Conservation (phyloP, 257 asterid species). For the Solanum appendiculatum region DNA sequence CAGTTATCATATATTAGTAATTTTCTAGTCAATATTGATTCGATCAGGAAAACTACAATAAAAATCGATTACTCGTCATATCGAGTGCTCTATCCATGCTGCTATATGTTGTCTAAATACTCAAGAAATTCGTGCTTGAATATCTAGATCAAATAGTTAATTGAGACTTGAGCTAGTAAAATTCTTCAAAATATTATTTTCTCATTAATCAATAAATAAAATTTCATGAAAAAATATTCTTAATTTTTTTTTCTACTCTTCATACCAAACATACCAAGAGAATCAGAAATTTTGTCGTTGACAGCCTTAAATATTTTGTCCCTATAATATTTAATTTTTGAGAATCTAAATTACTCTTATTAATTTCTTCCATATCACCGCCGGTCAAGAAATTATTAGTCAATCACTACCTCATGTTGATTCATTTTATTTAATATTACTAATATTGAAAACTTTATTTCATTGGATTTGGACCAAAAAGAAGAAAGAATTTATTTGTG, state of each 20-base stretch:
- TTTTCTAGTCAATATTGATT: background rate
- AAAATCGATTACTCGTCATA: too few species aligned
- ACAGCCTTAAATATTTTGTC: background rate
- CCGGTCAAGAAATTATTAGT: background rate
- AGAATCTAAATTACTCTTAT: background rate
- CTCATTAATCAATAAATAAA: background rate
- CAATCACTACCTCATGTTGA: background rate
- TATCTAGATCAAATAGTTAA: too few species aligned
- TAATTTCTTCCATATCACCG: background rate
- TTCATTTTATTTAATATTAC: too few species aligned
- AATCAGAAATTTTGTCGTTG: background rate
- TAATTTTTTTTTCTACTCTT: background rate
- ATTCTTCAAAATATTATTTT: background rate
- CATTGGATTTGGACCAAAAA: background rate
- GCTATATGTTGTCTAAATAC: too few species aligned
- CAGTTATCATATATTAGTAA: background rate
- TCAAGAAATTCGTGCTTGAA: background rate
- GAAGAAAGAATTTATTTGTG: too few species aligned
- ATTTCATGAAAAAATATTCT: background rate
- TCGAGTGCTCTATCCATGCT: background rate
- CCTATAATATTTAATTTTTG: background rate
- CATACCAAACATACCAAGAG: background rate
- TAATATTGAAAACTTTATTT: too few species aligned
- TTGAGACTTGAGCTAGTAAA: too few species aligned
- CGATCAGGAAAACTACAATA: background rate